Base-by-base conservation (phyloP, 2,329 filamentous ascomycete species). In the Alternaria alternata region DNA sequence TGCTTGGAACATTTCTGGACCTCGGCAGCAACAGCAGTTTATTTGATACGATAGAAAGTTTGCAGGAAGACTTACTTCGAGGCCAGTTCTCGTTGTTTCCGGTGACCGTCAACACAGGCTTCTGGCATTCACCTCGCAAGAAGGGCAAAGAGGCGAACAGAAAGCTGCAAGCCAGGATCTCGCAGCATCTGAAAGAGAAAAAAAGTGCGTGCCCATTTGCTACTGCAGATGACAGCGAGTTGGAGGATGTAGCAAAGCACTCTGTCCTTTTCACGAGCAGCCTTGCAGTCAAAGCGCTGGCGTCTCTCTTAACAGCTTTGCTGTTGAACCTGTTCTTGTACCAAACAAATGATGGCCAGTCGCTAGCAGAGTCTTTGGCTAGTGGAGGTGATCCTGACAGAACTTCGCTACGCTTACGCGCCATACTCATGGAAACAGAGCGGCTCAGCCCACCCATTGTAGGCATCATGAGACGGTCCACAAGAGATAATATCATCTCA, bases 241-340 rank as follows among this genome's bases (percentile, higher is more conserved):
- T 7, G 28, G 28, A 49, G 30, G 46, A 49, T 8, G 20, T 49
- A 9, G 46, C 46, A 36, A 49, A 49, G 11, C 46, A 49, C 18
- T 49, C 46, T 20, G 46, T 49, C 46, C 46, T 49, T 26, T 49
- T 49, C 12, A 49, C 46, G 16, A 49, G 46, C 30, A 49, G 46
- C 14, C 30, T 49, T 18, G 46, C 46, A 2, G 46, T 49, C n/a
- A 49, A 49, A 49, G 46, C 46, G 18, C 46, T 49, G 18, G 46
- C 46, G n/a, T 49, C 46, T 16, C 26, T 49, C n/a, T n/a, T 49
- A 7, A 49, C 46, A 36, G 46, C 46, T 30, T 24, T 49, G n/a
- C 7, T 49, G 26, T 36, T 16, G 18, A 49, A 49, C 20, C 46
- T 49, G 2, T 49, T 22, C 20, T 24, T 49, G 30, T 36, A 49